These are phyloP conservation scores for Firmiana major DNA, from an alignment of 345 rosid genomes.

Conservation along the genomic window DNA sequence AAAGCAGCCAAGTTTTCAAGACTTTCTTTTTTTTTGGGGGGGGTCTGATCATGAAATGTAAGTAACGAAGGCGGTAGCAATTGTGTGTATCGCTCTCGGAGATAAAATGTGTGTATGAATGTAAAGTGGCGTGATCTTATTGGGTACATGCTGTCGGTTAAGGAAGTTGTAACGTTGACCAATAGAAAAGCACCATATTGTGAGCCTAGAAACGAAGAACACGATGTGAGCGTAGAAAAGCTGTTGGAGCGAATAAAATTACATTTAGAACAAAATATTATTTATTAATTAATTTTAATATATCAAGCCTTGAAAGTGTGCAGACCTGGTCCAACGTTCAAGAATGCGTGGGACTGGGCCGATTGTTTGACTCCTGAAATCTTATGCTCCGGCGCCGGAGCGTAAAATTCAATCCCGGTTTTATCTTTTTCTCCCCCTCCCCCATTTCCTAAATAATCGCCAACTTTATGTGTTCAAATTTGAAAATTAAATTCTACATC, in stretches of 20 bases:
- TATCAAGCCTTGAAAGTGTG: no score
- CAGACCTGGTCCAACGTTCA: no score
- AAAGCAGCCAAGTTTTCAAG: neutral
- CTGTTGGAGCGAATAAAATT: neutral
- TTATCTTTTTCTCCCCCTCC: no score
- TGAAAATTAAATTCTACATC: no score
- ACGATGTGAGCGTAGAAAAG: neutral
- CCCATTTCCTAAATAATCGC: no score
- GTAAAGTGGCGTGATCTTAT: neutral
- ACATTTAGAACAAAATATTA: no score
- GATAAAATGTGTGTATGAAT: neutral
- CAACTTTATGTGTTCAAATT: no score
- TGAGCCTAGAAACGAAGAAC: neutral
- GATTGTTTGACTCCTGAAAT: neutral
- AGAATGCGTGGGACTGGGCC: neutral
- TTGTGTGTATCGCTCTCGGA: neutral
- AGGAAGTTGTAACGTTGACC: neutral
- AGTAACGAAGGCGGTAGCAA: neutral
- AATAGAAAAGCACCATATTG: neutral
- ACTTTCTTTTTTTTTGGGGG: neutral
- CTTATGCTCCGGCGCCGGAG: no score
- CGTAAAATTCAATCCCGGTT: no score
- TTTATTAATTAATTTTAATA: no score
- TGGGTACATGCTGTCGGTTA: neutral
- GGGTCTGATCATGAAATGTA: neutral